A percentile compares a stretch with the other conserved stretches of the same genome.
Evolutionary conservation across 2,329 filamentous ascomycete species (phyloP).

Genomic region (Hymenoscyphus repandus): DNA sequence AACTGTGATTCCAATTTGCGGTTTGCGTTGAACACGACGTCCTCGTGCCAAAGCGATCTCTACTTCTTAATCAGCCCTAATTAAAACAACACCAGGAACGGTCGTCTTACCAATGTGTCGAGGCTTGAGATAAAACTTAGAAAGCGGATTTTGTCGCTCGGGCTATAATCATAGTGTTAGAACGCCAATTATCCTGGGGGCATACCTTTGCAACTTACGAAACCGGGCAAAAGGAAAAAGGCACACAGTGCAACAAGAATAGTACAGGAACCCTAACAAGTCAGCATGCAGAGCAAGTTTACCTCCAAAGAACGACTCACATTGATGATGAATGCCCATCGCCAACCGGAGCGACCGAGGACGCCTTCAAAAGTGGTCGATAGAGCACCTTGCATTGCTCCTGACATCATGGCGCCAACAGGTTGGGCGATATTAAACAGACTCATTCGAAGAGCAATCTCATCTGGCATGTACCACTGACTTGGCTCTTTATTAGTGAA

Average conservation of each 20-base stretch:
- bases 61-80: constrained; percentile 38
- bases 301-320: no score
- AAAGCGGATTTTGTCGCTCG: neutral
- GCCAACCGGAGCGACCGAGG: no score
- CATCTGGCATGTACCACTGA: constrained; percentile 31
- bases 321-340: constrained; percentile 42
- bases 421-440: constrained; percentile 16
- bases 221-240: constrained; percentile 21
- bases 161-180: neutral
- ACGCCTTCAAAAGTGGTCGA: constrained; percentile 27
- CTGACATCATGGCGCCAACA: constrained; percentile 19
- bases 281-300: no score
- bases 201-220: constrained; percentile 26
- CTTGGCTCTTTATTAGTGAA: constrained; percentile 14
- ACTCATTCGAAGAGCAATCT: constrained; percentile 20
- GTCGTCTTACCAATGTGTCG: neutral
- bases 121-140: neutral
- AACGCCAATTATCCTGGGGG: constrained; percentile 41
- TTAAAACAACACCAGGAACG: constrained; percentile 37
- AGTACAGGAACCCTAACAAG: constrained; percentile 27
- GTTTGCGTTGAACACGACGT: no score
- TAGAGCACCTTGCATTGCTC: constrained; percentile 23
- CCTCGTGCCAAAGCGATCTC: no score
- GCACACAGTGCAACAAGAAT: constrained; percentile 25
- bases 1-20: no score